These are phyloP conservation scores for Claviceps sp. DNA, from an alignment of 2,329 filamentous ascomycete species.

Conservation along the genomic window DNA sequence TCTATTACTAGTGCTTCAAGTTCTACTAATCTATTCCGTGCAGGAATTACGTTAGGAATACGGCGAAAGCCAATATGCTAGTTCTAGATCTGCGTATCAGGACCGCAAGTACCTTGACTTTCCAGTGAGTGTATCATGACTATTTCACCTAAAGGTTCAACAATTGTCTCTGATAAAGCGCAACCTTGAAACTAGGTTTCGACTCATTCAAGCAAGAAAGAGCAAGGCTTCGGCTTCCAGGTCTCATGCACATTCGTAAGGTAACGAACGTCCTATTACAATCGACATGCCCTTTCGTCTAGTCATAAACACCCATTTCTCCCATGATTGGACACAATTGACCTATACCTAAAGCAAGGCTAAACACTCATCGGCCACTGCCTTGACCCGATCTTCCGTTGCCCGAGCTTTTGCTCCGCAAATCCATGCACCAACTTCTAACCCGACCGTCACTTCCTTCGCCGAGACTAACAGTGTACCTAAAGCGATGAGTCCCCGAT, in stretches of 20 bases:
- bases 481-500: constrained; percentile 66
- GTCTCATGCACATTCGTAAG: too few species aligned
- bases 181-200: too few species aligned
- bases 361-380: constrained; percentile 33
- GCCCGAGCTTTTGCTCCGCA: constrained; percentile 28
- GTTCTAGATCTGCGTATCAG: too few species aligned
- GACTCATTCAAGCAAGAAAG: not conserved
- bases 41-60: too few species aligned
- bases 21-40: too few species aligned
- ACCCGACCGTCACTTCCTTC: constrained; percentile 26
- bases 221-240: not conserved
- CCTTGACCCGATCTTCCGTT: constrained; percentile 33
- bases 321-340: not conserved
- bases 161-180: too few species aligned
- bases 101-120: too few species aligned
- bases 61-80: too few species aligned
- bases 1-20: too few species aligned
- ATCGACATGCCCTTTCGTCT: not conserved
- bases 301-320: not conserved
- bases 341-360: constrained; percentile 2
- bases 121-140: too few species aligned
- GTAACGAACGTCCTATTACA: not conserved
- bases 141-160: too few species aligned
- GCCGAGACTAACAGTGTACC: constrained; percentile 58
- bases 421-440: constrained; percentile 29